phyloP scores from a whole-genome alignment of 2,329 filamentous ascomycete species.

The Metarhizium guizhouense region DNA sequence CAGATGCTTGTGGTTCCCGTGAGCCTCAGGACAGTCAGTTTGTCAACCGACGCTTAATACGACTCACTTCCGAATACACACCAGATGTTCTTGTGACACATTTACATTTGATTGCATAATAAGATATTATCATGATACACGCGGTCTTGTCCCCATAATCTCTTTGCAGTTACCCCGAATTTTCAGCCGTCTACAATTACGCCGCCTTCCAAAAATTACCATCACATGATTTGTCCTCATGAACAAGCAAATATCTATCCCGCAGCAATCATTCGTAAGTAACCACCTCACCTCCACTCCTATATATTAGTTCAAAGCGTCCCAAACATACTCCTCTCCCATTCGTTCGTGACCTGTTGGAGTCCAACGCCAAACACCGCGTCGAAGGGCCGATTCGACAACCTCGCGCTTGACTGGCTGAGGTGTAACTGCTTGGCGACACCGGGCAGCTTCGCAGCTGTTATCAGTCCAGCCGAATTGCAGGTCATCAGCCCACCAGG shows the following conservation, averaged over 20 bases:
- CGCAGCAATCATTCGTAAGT: slow-evolving; percentile 18
- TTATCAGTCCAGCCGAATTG: slow-evolving; percentile 32
- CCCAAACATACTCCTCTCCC: slow-evolving; percentile 22
- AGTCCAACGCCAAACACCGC: slow-evolving; percentile 26
- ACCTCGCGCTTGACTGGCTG: slow-evolving; percentile 23
- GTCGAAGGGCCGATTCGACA: slow-evolving; percentile 20
- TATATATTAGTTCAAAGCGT: slow-evolving; percentile 18
- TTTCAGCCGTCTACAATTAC: slow-evolving; percentile 21
- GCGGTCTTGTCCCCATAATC: slow-evolving; percentile 12
- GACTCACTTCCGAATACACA: not conserved
- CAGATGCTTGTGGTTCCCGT: no score
- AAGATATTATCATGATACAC: slow-evolving; percentile 13
- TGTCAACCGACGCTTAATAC: not conserved
- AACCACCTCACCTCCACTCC: slow-evolving; percentile 9
- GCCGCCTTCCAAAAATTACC: slow-evolving; percentile 24
- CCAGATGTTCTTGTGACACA: not conserved
- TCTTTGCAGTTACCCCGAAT: slow-evolving; percentile 20
- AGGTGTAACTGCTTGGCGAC: slow-evolving; percentile 19
- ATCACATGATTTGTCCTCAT: slow-evolving; percentile 20
- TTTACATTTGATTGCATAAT: slow-evolving; percentile 4
- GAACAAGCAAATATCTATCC: slow-evolving; percentile 20
- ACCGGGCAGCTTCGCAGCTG: slow-evolving; percentile 27
- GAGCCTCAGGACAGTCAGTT: no score
- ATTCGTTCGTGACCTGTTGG: slow-evolving; percentile 21
- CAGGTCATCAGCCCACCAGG: slow-evolving; percentile 34